phyloP scores from a whole-genome alignment of 768 basidiomycete species.

The Dioszegia aurantiaca region DNA sequence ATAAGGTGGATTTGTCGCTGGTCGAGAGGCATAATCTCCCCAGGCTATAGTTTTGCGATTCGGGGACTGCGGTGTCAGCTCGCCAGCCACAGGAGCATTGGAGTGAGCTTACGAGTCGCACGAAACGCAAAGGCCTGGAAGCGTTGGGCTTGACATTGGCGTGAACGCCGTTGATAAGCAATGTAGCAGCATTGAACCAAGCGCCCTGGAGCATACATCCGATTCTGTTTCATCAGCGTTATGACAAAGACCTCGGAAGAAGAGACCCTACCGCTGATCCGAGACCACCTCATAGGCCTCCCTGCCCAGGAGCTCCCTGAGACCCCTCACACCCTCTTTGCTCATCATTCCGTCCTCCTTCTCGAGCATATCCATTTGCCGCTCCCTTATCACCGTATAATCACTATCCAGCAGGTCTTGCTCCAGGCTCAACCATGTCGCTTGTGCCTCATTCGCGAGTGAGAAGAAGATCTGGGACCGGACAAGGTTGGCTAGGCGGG shows the following conservation, averaged over 20 bases:
- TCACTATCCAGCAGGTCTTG: conserved; percentile 40
- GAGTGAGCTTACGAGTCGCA: conserved; percentile 40
- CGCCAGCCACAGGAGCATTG: no score
- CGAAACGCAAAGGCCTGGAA: conserved; percentile 35
- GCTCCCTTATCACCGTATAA: conserved; percentile 39
- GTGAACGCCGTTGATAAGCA: conserved; percentile 21
- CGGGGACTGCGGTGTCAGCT: conserved; percentile 26
- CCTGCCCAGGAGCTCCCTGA: conserved; percentile 36
- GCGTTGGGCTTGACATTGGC: conserved; percentile 24
- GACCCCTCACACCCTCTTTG: conserved; percentile 23
- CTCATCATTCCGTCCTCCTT: conserved; percentile 42
- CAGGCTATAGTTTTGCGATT: conserved; percentile 37
- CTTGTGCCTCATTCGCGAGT: conserved; percentile 31
- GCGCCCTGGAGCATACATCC: conserved; percentile 45
- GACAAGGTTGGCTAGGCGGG: conserved; percentile 33
- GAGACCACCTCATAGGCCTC: conserved; percentile 40
- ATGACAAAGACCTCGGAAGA: background rate
- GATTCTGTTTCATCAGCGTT: conserved; percentile 24
- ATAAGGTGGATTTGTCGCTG: conserved; percentile 21
- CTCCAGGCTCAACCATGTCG: conserved; percentile 43
- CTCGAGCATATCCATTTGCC: conserved; percentile 47
- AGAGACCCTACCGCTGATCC: conserved; percentile 35
- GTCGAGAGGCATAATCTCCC: conserved; percentile 34
- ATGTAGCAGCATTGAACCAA: conserved; percentile 42
- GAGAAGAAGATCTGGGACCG: conserved; percentile 39